Conservation (phyloP, 345 rosid genomes). For the Gossypium australe region DNA sequence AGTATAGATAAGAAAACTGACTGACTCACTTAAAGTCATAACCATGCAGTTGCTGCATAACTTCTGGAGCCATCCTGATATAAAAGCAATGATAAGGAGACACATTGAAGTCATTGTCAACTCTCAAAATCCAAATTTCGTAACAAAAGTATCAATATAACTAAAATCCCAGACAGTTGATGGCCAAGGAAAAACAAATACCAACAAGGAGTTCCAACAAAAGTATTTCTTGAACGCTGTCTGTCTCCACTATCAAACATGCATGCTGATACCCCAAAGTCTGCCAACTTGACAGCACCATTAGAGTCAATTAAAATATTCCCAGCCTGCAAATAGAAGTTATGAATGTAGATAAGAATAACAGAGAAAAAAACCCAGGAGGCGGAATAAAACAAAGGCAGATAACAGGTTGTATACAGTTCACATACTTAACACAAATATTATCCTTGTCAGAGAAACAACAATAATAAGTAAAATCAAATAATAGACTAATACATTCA, state of each 20-base stretch:
- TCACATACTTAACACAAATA: background rate
- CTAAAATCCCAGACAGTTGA: background rate
- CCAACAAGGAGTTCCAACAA: constrained; percentile 99
- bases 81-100: constrained; percentile 10
- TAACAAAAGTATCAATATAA: background rate
- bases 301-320: constrained; percentile 73
- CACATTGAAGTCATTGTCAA: background rate
- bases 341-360: constrained; percentile 16
- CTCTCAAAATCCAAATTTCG: background rate
- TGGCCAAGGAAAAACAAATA: constrained; percentile 23
- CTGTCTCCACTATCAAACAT: constrained; percentile 98
- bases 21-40: constrained; percentile 94
- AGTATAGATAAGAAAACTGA: constrained; percentile 6
- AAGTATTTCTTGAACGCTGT: constrained; percentile 94
- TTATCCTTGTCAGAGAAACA: background rate
- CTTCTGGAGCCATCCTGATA: constrained; percentile 99
- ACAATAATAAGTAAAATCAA: background rate
- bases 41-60: constrained; percentile 98
- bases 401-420: background rate
- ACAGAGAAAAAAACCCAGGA: background rate
- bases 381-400: background rate
- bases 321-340: constrained; percentile 65
- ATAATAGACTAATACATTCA: background rate
- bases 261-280: constrained; percentile 98
- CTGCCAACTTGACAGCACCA: constrained; percentile 90